Evolutionary conservation across 2,329 filamentous ascomycete species (phyloP).

Genomic region (Neoascochyta sp.): DNA sequence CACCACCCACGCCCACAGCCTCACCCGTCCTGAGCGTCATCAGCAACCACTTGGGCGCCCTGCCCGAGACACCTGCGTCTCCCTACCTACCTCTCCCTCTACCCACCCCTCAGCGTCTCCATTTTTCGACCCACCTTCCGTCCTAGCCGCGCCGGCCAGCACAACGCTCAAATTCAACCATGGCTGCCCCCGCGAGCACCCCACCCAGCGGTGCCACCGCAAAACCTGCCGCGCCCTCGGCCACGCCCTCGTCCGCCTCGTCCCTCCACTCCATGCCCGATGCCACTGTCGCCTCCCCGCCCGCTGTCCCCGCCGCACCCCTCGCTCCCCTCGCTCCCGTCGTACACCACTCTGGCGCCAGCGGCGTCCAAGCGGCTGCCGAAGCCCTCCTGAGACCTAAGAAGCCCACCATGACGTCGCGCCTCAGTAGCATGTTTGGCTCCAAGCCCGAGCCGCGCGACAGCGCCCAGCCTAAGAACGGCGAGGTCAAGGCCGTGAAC

Average conservation of each 20-base stretch:
- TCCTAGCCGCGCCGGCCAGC: constrained; percentile 14
- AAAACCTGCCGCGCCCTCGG: constrained; percentile 28
- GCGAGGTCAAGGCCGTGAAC: constrained; percentile 29
- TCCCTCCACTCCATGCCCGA: constrained; percentile 40
- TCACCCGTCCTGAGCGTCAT: constrained; percentile 38
- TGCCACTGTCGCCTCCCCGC: constrained; percentile 26
- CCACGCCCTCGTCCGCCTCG: constrained; percentile 36
- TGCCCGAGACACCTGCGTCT: constrained; percentile 42
- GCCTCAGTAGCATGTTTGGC: constrained; percentile 42
- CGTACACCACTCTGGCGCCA: constrained; percentile 21
- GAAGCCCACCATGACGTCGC: constrained; percentile 44
- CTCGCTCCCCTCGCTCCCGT: too few species aligned
- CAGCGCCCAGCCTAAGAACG: constrained; percentile 22
- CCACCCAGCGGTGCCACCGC: constrained; percentile 22
- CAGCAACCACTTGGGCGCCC: constrained; percentile 39
- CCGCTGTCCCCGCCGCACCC: too few species aligned
- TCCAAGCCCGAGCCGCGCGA: constrained; percentile 26
- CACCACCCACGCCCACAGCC: constrained; percentile 24
- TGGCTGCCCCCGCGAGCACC: constrained; percentile 32
- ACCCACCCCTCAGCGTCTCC: constrained; percentile 3
- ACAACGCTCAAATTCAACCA: constrained; percentile 17
- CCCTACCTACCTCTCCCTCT: constrained; percentile 11
- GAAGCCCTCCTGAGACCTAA: constrained; percentile 34
- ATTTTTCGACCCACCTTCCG: constrained; percentile 13
- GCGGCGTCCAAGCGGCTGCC: constrained; percentile 29